Evolutionary conservation across 169 alveolate species (phyloP).

Genomic region (Nephromyces sp.): DNA sequence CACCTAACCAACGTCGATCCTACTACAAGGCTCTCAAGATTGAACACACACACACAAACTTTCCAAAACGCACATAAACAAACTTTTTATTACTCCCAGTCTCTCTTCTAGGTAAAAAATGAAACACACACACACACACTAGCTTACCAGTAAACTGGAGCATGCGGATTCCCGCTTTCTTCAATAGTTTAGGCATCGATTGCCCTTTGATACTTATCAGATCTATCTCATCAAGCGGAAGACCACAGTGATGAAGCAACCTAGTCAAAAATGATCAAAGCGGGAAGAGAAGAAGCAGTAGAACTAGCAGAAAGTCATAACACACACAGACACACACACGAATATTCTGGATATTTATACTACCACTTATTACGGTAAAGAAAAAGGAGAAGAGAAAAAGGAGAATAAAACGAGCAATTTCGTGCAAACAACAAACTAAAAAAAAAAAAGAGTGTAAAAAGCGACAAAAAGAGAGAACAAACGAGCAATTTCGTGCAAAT

Average conservation of each 20-base stretch:
- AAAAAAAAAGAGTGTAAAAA: no score
- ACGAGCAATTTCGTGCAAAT: no score
- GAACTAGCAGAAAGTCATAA: neutral
- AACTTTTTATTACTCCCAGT: no score
- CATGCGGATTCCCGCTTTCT: conserved; percentile 37
- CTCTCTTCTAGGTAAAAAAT: no score
- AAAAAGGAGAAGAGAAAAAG: neutral
- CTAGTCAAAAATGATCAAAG: conserved; percentile 25
- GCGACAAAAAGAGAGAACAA: no score
- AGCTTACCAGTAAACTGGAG: conserved; percentile 65
- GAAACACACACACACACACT: neutral
- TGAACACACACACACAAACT: no score
- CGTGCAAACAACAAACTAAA: neutral
- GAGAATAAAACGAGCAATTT: neutral
- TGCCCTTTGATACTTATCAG: conserved; percentile 43
- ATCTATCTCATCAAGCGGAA: conserved; percentile 60
- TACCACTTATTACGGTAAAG: neutral
- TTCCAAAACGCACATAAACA: no score
- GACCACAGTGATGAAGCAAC: conserved; percentile 60
- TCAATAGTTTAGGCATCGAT: conserved; percentile 44
- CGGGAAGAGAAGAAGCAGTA: neutral
- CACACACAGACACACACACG: neutral
- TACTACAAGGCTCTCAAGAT: no score
- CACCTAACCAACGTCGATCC: no score
- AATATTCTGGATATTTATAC: neutral